Evolutionary conservation across 805 yeast genomes (phyloP).

Genomic region (Helenozyma baotianmanensis): DNA sequence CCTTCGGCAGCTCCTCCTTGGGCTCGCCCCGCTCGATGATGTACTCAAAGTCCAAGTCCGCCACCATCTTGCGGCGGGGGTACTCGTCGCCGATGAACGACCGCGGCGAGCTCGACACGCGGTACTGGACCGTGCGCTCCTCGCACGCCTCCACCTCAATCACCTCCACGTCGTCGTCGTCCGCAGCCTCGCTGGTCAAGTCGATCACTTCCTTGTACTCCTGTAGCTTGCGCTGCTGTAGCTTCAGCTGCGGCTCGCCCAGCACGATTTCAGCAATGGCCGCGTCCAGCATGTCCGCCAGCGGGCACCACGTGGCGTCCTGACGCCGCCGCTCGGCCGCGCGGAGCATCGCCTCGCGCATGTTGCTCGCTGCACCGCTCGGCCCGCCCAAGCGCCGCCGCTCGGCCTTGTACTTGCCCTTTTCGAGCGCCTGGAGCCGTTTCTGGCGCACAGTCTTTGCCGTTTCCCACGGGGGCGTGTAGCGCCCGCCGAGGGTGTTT

Average conservation of each 20-base stretch:
- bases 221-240: not conserved
- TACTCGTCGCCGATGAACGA: conserved; percentile 21
- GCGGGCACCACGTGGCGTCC: conserved; percentile 49
- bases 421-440: conserved; percentile 38
- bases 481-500: conserved; percentile 38
- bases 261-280: conserved; percentile 14
- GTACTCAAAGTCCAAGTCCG: conserved; percentile 25
- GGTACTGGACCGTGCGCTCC: conserved; percentile 13
- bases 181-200: conserved; percentile 10
- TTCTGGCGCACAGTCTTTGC: conserved; percentile 24
- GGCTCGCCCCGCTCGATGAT: conserved; percentile 19
- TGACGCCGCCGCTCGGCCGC: conserved; percentile 61
- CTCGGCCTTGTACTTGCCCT: conserved; percentile 39
- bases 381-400: conserved; percentile 27
- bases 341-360: conserved; percentile 45
- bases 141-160: conserved; percentile 12
- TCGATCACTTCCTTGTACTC: conserved; percentile 11
- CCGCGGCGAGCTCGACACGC: conserved; percentile 23
- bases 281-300: conserved; percentile 34
- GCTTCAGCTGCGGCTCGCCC: not conserved
- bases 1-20: not conserved
- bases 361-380: conserved; percentile 9
- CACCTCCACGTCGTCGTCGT: conserved; percentile 13
- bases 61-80: conserved; percentile 26
- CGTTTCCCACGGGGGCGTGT: conserved; percentile 11